Evolutionary conservation across 345 rosid genomes (phyloP).

Genomic region (Euclidium syriacum): DNA sequence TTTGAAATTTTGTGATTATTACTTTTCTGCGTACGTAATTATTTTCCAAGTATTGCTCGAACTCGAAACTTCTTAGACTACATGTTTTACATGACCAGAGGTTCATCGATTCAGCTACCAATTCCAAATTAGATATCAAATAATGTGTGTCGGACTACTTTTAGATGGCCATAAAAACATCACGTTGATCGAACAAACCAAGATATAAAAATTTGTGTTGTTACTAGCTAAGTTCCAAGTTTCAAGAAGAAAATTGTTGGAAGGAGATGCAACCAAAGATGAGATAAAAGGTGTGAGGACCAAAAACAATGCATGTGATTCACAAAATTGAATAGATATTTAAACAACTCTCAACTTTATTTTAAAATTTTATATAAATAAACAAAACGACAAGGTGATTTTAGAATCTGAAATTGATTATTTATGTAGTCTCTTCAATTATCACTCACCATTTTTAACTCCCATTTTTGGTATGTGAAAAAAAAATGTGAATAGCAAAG

Average conservation of each 20-base stretch:
- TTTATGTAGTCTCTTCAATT: too few species aligned
- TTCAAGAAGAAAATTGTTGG: not conserved
- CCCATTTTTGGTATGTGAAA: too few species aligned
- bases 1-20: too few species aligned
- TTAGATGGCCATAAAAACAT: not conserved
- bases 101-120: too few species aligned
- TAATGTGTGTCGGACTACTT: too few species aligned
- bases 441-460: too few species aligned
- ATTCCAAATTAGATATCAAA: too few species aligned
- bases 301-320: conserved; percentile 6
- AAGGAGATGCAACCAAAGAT: conserved; percentile 3
- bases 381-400: not conserved
- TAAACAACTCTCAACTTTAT: not conserved
- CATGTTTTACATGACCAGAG: too few species aligned
- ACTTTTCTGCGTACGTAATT: too few species aligned
- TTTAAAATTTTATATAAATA: not conserved
- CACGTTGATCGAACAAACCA: not conserved
- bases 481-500: too few species aligned
- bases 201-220: not conserved
- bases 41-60: too few species aligned
- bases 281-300: conserved; percentile 15
- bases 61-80: too few species aligned
- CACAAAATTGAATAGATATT: not conserved
- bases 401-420: not conserved
- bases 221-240: conserved; percentile 1